Evolutionary conservation across 2,329 filamentous ascomycete species (phyloP), one percentile per base, ranked within the genome.

Genomic region (Arthrinium phaeospermum): DNA sequence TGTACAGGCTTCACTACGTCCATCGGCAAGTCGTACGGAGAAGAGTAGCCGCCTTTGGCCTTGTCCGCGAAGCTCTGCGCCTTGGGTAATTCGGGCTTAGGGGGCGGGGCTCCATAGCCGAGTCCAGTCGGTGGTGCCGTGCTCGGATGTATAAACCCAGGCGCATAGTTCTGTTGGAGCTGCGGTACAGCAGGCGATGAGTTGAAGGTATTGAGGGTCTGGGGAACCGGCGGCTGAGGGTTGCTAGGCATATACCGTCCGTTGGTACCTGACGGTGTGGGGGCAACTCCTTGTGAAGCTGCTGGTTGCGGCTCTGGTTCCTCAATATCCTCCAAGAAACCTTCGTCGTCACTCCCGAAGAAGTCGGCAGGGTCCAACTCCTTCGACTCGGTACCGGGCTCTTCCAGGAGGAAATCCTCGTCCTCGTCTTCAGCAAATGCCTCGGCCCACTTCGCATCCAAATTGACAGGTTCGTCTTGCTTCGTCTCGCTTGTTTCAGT

Each of bases 21-120:
- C 83, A 96, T 94, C 4, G 96, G 96, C 27, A 99, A 86, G 83
- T 99, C 97, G 78, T 98, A 99, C 0, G 96, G 96, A 27, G 96
- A 98, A 68, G 92, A 89, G 80, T 99, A 99, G 10, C 96, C 95
- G 71, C 94, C 94, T 82, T 97, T 98, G 3, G 94, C 86, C 81
- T 97, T 97, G 81, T 96, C 93, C 7, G 90, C 94, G 82, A 98
- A 99, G 82, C 96, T 98, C 80, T 97, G 91, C 0, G 90, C 86
- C 82, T 91, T 91, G 44, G 82, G 82, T 72, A 88, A 77, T 74
- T 88, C 84, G n/a, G 86, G 86, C 16, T 80, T 81, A 0, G 79
- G 76, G 51, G 82, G 80, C 5, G 81, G 79, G 45, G 82, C 79
- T 1, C 82, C 83, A 75, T 84, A 86, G 45, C 74, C 78, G 49